Percentiles rank a stretch among this genome's conserved stretches.
phyloP scores from a whole-genome alignment of 2,329 filamentous ascomycete species.

The Drechslerella coelobrocha region DNA sequence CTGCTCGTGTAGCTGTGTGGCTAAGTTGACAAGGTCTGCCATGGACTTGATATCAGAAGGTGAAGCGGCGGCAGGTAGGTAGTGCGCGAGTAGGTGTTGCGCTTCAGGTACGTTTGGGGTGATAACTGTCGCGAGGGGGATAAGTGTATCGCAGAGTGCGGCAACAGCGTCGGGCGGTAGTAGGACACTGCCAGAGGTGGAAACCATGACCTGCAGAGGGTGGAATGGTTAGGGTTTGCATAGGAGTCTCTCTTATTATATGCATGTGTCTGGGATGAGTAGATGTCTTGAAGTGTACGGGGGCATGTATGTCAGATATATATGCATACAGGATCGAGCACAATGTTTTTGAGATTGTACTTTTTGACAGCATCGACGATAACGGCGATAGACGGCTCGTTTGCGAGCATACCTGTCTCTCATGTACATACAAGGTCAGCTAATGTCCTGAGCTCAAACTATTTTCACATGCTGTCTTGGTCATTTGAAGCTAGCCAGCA shows the following conservation, averaged over 20 bases:
- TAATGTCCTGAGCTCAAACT: neutral
- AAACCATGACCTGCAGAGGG: slow-evolving; percentile 79
- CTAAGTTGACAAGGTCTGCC: slow-evolving; percentile 66
- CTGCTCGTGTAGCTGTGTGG: slow-evolving; percentile 69
- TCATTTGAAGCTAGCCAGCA: too few species aligned
- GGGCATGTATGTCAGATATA: neutral
- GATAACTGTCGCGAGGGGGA: slow-evolving; percentile 72
- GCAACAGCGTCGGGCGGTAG: slow-evolving; percentile 71
- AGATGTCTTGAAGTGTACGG: neutral
- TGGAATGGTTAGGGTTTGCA: slow-evolving; percentile 1
- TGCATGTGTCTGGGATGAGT: neutral
- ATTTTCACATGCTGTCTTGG: too few species aligned
- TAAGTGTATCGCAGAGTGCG: slow-evolving; percentile 66
- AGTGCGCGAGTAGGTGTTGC: slow-evolving; percentile 65
- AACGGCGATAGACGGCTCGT: slow-evolving; percentile 71
- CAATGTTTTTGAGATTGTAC: slow-evolving; percentile 66
- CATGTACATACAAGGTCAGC: neutral
- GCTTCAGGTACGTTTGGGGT: slow-evolving; percentile 83
- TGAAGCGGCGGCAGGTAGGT: slow-evolving; percentile 55
- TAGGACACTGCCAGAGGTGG: slow-evolving; percentile 76
- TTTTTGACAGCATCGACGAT: slow-evolving; percentile 70
- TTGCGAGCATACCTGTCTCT: slow-evolving; percentile 77
- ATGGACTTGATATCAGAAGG: slow-evolving; percentile 57
- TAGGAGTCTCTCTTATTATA: neutral
- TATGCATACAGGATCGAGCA: slow-evolving; percentile 74